These are phyloP conservation scores for Coemansia sp. DNA, from an alignment of 192 early-diverging fungal species.

Conservation along the genomic window DNA sequence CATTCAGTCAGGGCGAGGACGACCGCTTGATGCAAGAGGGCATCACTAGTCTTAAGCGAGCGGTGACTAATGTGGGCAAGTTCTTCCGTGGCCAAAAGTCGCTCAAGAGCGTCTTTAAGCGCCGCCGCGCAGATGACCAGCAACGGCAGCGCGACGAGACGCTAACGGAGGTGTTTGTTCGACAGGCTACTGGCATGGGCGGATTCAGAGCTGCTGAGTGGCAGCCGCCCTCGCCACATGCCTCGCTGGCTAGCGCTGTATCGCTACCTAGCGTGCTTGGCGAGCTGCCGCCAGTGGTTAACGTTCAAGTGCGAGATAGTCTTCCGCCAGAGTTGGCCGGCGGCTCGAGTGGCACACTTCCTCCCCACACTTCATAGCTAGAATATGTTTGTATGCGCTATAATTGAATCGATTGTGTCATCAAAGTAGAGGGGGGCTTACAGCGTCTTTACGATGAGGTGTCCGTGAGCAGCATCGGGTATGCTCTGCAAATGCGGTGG, in stretches of 20 bases:
- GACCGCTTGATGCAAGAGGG: slow-evolving; percentile 34
- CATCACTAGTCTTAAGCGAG: slow-evolving; percentile 27
- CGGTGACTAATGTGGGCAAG: slow-evolving; percentile 16
- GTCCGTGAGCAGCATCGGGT: slow-evolving; percentile 46
- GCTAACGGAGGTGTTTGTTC: slow-evolving; percentile 46
- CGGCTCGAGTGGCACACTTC: not conserved
- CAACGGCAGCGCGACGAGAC: slow-evolving; percentile 32
- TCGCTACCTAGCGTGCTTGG: not conserved
- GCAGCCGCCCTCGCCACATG: slow-evolving; percentile 43
- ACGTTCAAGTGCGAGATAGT: slow-evolving; percentile 7
- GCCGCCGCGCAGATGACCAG: slow-evolving; percentile 20
- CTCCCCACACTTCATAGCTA: not conserved
- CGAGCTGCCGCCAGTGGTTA: not conserved
- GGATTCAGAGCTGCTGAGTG: slow-evolving; percentile 37
- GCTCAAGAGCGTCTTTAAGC: slow-evolving; percentile 12
- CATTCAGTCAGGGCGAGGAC: slow-evolving; percentile 42
- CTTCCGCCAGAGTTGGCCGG: not conserved
- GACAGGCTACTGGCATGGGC: slow-evolving; percentile 47
- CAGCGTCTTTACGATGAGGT: slow-evolving; percentile 35
- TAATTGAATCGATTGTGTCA: not conserved
- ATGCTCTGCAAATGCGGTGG: slow-evolving; percentile 56
- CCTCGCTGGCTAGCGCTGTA: not conserved
- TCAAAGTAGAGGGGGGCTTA: not conserved
- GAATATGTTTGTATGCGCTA: not conserved
- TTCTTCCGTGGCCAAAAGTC: slow-evolving; percentile 24